Conservation (phyloP, 2,329 filamentous ascomycete species). For the Alternaria arbusti region DNA sequence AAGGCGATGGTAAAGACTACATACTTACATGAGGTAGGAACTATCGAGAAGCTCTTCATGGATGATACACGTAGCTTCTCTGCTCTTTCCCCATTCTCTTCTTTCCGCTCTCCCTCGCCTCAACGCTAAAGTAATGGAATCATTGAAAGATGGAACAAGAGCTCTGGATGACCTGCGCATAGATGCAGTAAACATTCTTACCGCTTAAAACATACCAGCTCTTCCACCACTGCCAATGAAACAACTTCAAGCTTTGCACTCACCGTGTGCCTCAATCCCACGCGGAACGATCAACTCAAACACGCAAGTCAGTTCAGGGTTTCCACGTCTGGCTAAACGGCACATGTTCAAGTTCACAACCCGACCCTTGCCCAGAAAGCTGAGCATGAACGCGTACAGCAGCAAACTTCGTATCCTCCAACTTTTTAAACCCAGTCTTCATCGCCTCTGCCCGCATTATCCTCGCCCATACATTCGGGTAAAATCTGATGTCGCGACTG, state of each 20-base stretch:
- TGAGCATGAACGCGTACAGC: slow-evolving; percentile 11
- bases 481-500: slow-evolving; percentile 4
- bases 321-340: slow-evolving; percentile 8
- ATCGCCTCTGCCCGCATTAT: slow-evolving; percentile 12
- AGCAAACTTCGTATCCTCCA: slow-evolving; percentile 11
- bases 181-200: not conserved
- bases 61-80: not conserved
- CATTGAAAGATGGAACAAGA: too few relatives aligned
- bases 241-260: slow-evolving; percentile 10
- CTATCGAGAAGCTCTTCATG: not conserved
- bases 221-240: slow-evolving; percentile 7
- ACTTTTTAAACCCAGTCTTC: slow-evolving; percentile 9
- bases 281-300: not conserved
- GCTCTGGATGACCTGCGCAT: too few relatives aligned
- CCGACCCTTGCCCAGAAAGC: slow-evolving; percentile 12
- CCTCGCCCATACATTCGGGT: slow-evolving; percentile 6
- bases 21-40: not conserved
- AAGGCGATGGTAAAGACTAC: not conserved
- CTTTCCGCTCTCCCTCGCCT: not conserved
- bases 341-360: not conserved
- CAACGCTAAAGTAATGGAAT: too few relatives aligned
- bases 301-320: not conserved
- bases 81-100: not conserved
- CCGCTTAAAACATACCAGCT: slow-evolving; percentile 3
- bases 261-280: slow-evolving; percentile 3